These are phyloP conservation scores for Nosema muscidifuracis DNA, from an alignment of 371 early-diverging fungal genomes.

Conservation along the genomic window DNA sequence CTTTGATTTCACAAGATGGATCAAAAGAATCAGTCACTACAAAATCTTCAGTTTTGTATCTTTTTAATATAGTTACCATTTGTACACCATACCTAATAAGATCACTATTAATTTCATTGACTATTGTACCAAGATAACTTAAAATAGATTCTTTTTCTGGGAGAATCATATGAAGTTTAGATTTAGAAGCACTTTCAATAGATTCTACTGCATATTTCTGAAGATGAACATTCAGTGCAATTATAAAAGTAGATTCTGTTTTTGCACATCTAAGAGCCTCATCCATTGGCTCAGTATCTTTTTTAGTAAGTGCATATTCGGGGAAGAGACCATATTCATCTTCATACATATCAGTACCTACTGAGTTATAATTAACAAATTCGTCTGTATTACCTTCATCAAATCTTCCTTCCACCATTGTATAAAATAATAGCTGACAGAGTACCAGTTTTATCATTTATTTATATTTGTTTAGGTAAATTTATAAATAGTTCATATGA, in stretches of 20 bases:
- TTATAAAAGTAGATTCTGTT: slow-evolving; percentile 26
- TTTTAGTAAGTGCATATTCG: not conserved
- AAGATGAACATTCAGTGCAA: slow-evolving; percentile 45
- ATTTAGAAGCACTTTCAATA: slow-evolving; percentile 16
- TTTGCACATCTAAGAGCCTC: slow-evolving; percentile 24
- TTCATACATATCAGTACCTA: not conserved
- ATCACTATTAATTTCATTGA: slow-evolving; percentile 45
- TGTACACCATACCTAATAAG: slow-evolving; percentile 40
- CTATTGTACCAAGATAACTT: slow-evolving; percentile 37
- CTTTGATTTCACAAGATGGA: slow-evolving; percentile 51
- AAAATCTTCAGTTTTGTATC: slow-evolving; percentile 32
- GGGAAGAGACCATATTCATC: slow-evolving; percentile 10
- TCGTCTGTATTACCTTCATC: not conserved
- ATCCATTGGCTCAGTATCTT: not conserved
- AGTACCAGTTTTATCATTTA: not conserved
- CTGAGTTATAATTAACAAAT: not conserved
- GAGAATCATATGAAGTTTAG: slow-evolving; percentile 4
- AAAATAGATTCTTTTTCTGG: slow-evolving; percentile 6
- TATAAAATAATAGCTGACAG: not conserved
- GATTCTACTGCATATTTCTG: slow-evolving; percentile 33
- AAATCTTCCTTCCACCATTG: not conserved
- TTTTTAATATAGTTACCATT: slow-evolving; percentile 25
- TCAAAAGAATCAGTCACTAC: slow-evolving; percentile 16
- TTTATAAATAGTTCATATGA: slow-evolving; percentile 6
- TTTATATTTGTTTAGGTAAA: not conserved